Evolutionary conservation across 2,329 filamentous ascomycete genomes (phyloP).

Genomic region (Tolypocladium inflatum): DNA sequence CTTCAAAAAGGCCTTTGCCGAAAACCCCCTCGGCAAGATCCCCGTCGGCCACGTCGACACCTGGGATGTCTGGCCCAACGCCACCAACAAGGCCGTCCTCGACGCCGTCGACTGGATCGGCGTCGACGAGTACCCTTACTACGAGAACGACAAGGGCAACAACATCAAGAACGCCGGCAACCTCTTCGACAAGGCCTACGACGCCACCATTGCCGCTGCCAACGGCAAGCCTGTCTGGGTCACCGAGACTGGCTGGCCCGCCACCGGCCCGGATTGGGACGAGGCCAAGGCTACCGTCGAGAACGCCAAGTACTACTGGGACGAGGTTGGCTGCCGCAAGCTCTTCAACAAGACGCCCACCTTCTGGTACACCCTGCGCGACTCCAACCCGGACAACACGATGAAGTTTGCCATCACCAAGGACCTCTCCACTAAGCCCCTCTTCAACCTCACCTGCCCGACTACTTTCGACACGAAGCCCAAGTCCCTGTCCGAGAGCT

Average conservation of each 20-base stretch:
- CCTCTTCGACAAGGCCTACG: conserved; percentile 43
- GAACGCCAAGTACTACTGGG: conserved; percentile 58
- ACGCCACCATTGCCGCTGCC: conserved; percentile 34
- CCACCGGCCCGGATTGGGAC: conserved; percentile 41
- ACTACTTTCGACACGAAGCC: conserved; percentile 26
- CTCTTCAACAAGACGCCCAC: conserved; percentile 46
- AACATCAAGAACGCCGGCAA: conserved; percentile 42
- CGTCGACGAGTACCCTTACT: conserved; percentile 59
- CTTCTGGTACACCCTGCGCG: conserved; percentile 54
- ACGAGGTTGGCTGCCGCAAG: conserved; percentile 47
- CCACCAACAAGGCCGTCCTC: conserved; percentile 49
- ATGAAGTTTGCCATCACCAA: conserved; percentile 49
- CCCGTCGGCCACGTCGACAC: conserved; percentile 60
- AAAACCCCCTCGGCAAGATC: conserved; percentile 31
- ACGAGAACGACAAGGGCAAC: conserved; percentile 47
- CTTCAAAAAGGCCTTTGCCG: conserved; percentile 48
- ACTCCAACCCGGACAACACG: conserved; percentile 50
- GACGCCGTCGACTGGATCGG: conserved; percentile 55
- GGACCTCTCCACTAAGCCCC: conserved; percentile 39
- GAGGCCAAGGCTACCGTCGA: conserved; percentile 42
- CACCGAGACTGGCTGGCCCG: conserved; percentile 59
- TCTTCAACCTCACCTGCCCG: conserved; percentile 45
- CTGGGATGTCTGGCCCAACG: conserved; percentile 53
- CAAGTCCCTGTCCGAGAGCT: conserved; percentile 5
- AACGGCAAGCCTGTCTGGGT: conserved; percentile 48